Evolutionary conservation across 768 basidiomycete species (phyloP), one percentile per base, ranked within the genome.

Genomic region (Leucocoprinus leucothites): DNA sequence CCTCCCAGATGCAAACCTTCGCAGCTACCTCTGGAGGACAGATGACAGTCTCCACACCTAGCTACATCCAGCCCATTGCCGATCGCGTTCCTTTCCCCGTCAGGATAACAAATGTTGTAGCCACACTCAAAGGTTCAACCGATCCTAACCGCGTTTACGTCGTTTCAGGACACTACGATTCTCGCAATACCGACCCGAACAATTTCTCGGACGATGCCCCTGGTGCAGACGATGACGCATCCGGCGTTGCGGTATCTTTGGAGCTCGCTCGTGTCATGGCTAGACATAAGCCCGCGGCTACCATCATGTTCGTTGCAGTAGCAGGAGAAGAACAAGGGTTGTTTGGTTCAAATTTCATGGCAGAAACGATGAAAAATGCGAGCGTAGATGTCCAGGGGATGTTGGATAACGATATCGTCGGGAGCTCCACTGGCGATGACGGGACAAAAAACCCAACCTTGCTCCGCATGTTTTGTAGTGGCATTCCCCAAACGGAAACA

Each of bases 341-440:
- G 7, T 78, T 67, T 57, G 80, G 80, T 0, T 73, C 80, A 1
- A 65, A 71, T 28, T 78, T 77, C 62, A 69, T 81, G 65, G 82
- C 81, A 9, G 67, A 70, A 49, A 63, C 68, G 18, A 65, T 81
- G 50, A 69, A 70, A 26, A 69, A 68, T 6, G 69, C 72, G 3
- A 72, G 78, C 9, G 71, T 71, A 3, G 76, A 82, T 59, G 77
- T 82, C 3, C 80, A 83, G 61, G 81, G 79, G 18, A 81, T 81
- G 81, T 66, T 81, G 51, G 74, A 81, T 59, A 82, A 82, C 60
- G 81, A 82, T 59, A 82, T 82, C 57, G 79, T 82, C 6, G 80
- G 81, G 1, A 77, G 77, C 47, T 71, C 79, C 9, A 78, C 73
- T 46, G 79, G 65, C 8, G 80, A 81, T 58, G 74, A 79, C 40